Base-by-base conservation (phyloP, 2,329 filamentous ascomycete genomes). In the Sporothrix protearum region DNA sequence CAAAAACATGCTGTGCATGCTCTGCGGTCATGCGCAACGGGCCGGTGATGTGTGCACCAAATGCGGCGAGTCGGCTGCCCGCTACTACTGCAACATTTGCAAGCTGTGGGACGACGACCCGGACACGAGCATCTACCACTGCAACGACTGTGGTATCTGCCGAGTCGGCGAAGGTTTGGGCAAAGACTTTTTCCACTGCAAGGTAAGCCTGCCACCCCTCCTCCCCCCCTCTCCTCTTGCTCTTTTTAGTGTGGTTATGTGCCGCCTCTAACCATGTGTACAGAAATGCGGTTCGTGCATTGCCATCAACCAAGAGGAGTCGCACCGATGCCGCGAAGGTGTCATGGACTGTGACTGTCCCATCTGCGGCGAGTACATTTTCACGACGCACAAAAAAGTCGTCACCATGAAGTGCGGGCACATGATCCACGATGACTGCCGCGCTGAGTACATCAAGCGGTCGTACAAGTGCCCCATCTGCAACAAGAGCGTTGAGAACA, bases 181-280 rank as follows among this genome's bases (percentile, higher is more conserved):
- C 3, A 98, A 97, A 79, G 96, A 99, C 79, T 99, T 97, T 79
- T 94, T 96, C 78, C 96, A 99, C 81, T 99, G 96, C 91, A 96
- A 97, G 59, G 59, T 64, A 28, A 28, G 59, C 22, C 6, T 25
- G 36, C 22, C 36, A 22, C 2, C 12, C 25, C 72, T 74, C 51
- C 74, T 51, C 57, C 19, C 51, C 74, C 47, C 57, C 19, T 30
- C 33, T 7, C 16, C 9, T 25, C 36, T 67, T 22, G 28, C 63
- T 61, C 7, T 16, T 2, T 19, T 0, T 64, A 1, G 16, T n/a
- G 33, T 39, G n/a, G n/a, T n/a, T n/a, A n/a, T n/a, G n/a, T n/a
- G n/a, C 1, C 28, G 9, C 7, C 3, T 16, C 67, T 55, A 42
- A 55, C 36, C 2, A 14, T 14, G 5, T 49, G n/a, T 68, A 66